phyloP scores from a whole-genome alignment of 371 early-diverging fungal genomes.

The Mucor lusitanicus region DNA sequence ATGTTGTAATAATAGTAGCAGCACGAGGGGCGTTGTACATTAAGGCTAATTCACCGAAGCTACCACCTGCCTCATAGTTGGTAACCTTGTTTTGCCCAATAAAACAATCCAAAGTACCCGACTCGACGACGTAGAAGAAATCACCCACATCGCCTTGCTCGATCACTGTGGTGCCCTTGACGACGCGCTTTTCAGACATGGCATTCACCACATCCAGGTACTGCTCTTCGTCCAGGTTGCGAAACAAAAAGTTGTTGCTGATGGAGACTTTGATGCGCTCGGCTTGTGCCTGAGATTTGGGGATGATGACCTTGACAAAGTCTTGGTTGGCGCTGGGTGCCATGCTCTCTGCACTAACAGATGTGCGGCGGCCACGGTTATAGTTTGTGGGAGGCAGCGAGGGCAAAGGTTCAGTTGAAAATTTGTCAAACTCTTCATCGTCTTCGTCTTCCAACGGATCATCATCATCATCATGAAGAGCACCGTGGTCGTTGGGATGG shows the following conservation, averaged over 20 bases:
- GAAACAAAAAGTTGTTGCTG: constrained; percentile 90
- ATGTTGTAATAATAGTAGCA: constrained; percentile 91
- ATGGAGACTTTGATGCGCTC: constrained; percentile 82
- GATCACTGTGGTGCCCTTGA: constrained; percentile 79
- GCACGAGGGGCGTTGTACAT: constrained; percentile 98
- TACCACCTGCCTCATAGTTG: constrained; percentile 80
- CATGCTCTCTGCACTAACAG: constrained; percentile 97
- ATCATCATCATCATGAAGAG: constrained; percentile 37
- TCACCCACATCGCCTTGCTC: constrained; percentile 97
- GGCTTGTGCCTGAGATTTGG: constrained; percentile 84
- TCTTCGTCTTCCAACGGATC: constrained; percentile 63
- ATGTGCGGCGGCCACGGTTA: constrained; percentile 86
- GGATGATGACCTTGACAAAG: constrained; percentile 82
- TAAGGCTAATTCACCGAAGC: constrained; percentile 97
- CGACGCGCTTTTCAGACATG: constrained; percentile 90
- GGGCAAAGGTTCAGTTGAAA: constrained; percentile 46
- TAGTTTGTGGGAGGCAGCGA: constrained; percentile 50
- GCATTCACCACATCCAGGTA: constrained; percentile 94
- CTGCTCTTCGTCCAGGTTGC: constrained; percentile 93
- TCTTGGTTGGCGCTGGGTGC: constrained; percentile 81
- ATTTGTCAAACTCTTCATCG: constrained; percentile 59
- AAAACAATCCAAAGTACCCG: constrained; percentile 92
- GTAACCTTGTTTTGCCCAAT: constrained; percentile 74
- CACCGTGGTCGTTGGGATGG: constrained; percentile 39
- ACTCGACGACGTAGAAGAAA: constrained; percentile 97